A percentile compares a stretch with the other conserved stretches of the same genome.
These are phyloP conservation scores for Gracilaria caudata DNA, from an alignment of 23 red algal genomes.

Conservation along the genomic window DNA sequence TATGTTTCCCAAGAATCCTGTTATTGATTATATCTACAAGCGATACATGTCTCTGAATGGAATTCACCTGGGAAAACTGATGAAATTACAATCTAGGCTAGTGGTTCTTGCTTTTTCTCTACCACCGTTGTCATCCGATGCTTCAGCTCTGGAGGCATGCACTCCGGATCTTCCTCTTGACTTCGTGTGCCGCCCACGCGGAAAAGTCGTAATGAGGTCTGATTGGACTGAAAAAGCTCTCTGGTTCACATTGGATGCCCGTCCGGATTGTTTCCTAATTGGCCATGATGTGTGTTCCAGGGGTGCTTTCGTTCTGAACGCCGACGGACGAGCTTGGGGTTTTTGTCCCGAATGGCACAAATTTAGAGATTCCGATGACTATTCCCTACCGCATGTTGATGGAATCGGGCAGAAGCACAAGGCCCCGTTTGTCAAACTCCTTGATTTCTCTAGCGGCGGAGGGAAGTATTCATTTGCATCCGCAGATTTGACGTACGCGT, in stretches of 20 bases:
- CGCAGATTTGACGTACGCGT: constrained; percentile 70
- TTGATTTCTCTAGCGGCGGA: constrained; percentile 16
- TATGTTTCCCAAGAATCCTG: constrained; percentile 64
- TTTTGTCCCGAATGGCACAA: constrained; percentile 68
- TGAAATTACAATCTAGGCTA: constrained; percentile 44
- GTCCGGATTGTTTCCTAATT: constrained; percentile 71
- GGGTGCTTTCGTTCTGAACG: constrained; percentile 62
- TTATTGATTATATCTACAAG: constrained; percentile 66
- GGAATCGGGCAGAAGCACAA: constrained; percentile 66
- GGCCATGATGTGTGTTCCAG: constrained; percentile 72
- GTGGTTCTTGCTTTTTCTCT: constrained; percentile 55
- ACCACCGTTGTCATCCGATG: constrained; percentile 20
- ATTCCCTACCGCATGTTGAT: constrained; percentile 64
- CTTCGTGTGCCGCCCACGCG: constrained; percentile 52
- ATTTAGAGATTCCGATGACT: constrained; percentile 54
- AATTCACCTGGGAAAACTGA: constrained; percentile 21
- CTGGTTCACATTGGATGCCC: constrained; percentile 68
- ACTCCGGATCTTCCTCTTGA: constrained; percentile 16
- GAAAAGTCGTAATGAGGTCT: constrained; percentile 73
- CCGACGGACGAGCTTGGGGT: constrained; percentile 57
- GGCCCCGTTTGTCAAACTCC: constrained; percentile 61
- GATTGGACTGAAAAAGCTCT: constrained; percentile 62
- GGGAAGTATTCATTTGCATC: constrained; percentile 47
- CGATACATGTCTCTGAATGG: constrained; percentile 48
- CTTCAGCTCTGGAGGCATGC: neutral